phyloP scores from a whole-genome alignment of 2,329 filamentous ascomycete species.

The Aureobasidium leucospermi region DNA sequence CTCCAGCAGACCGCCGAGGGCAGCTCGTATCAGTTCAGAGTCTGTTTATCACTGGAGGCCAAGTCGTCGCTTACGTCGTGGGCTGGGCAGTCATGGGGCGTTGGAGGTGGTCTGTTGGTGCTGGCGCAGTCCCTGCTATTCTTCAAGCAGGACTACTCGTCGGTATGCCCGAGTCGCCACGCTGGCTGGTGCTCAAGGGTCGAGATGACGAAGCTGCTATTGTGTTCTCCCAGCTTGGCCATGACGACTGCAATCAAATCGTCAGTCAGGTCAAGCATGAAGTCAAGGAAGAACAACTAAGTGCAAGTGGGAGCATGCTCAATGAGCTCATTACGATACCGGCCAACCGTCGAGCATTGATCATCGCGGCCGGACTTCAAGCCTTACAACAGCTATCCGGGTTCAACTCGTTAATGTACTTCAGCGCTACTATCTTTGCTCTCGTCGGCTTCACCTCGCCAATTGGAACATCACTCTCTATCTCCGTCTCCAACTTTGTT shows the following conservation, averaged over 20 bases:
- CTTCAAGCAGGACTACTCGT: constrained; percentile 62
- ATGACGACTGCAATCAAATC: constrained; percentile 33
- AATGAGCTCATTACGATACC: constrained; percentile 4
- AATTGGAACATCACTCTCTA: constrained; percentile 37
- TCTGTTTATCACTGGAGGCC: constrained; percentile 78
- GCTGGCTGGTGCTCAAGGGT: constrained; percentile 72
- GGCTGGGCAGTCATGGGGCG: constrained; percentile 63
- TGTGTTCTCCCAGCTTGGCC: constrained; percentile 47
- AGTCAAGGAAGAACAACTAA: constrained; percentile 58
- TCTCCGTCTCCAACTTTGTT: constrained; percentile 40
- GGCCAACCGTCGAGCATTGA: constrained; percentile 64
- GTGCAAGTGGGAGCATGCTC: constrained; percentile 19
- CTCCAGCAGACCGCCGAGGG: constrained; percentile 51
- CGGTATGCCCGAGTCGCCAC: constrained; percentile 78
- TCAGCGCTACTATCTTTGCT: constrained; percentile 40
- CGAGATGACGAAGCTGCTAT: constrained; percentile 52
- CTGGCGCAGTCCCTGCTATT: constrained; percentile 70
- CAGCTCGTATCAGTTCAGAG: constrained; percentile 74
- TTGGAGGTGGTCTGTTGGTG: constrained; percentile 88
- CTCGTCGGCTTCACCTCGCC: constrained; percentile 40
- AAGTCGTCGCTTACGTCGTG: constrained; percentile 79
- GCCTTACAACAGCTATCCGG: constrained; percentile 63
- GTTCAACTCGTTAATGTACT: constrained; percentile 41
- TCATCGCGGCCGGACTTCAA: constrained; percentile 80
- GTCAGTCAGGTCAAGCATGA: constrained; percentile 66